Conservation (phyloP, 768 basidiomycete species). For the Dictyophora rubrovolvata region DNA sequence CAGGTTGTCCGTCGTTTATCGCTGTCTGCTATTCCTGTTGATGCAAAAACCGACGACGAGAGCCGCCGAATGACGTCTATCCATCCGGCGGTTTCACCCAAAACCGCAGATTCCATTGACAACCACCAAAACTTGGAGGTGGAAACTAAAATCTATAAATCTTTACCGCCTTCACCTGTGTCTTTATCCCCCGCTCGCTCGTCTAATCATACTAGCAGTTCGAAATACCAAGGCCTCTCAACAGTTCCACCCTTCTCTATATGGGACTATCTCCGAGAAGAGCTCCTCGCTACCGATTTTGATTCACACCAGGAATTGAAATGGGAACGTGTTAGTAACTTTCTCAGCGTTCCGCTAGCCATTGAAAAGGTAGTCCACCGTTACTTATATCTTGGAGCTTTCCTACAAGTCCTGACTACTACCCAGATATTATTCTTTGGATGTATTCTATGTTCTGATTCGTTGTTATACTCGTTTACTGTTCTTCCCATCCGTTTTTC, state of each 20-base stretch:
- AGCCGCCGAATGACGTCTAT: not conserved
- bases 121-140: not conserved
- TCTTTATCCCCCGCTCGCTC: slow-evolving; percentile 11
- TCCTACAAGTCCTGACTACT: not conserved
- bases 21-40: not conserved
- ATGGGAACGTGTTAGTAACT: slow-evolving; percentile 95
- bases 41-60: not conserved
- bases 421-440: slow-evolving; percentile 83
- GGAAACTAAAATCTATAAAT: slow-evolving; percentile 41
- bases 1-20: not conserved
- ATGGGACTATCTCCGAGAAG: slow-evolving; percentile 88
- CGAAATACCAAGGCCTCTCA: slow-evolving; percentile 16
- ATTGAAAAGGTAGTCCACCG: slow-evolving; percentile 72
- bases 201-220: slow-evolving; percentile 11
- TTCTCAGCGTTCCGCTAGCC: slow-evolving; percentile 82
- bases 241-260: slow-evolving; percentile 54
- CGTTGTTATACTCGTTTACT: slow-evolving; percentile 96
- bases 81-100: not conserved
- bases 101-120: not conserved
- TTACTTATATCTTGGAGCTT: not conserved
- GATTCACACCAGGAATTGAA: slow-evolving; percentile 90
- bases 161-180: slow-evolving; percentile 62
- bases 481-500: slow-evolving; percentile 85
- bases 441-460: slow-evolving; percentile 87
- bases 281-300: slow-evolving; percentile 84